Percentiles rank a stretch among this genome's conserved stretches.
These are phyloP conservation scores for Akanthomyces muscarius DNA, from an alignment of 2,329 filamentous ascomycete species.

Conservation along the genomic window DNA sequence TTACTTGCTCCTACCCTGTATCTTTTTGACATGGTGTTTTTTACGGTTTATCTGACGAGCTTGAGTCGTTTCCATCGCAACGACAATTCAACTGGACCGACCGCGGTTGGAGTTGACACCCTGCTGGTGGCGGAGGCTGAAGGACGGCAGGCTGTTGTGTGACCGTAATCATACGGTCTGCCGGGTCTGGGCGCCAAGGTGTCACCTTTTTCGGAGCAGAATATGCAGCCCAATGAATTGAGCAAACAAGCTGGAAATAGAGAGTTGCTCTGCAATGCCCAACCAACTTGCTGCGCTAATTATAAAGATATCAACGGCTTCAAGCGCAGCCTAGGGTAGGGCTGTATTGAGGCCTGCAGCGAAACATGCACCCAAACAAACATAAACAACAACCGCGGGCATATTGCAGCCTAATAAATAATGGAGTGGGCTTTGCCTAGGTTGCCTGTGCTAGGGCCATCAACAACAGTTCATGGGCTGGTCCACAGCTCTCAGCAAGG, in stretches of 20 bases:
- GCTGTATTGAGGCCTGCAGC: not conserved
- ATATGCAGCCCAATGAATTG: not conserved
- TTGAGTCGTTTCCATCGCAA: not conserved
- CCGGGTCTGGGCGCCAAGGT: constrained; percentile 3
- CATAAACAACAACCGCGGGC: not conserved
- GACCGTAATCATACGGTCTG: not conserved
- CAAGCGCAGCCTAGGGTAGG: not conserved
- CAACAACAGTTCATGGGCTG: not conserved
- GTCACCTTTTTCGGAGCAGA: not conserved
- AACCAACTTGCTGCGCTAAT: not conserved
- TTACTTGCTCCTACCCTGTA: too few relatives aligned
- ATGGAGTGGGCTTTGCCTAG: too few relatives aligned
- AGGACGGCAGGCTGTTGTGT: not conserved
- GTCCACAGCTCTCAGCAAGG: not conserved
- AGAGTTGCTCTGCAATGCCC: too few relatives aligned
- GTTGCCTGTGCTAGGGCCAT: too few relatives aligned
- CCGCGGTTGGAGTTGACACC: not conserved
- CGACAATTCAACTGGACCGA: not conserved
- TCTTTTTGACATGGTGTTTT: too few relatives aligned
- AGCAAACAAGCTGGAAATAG: too few relatives aligned
- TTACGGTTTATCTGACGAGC: too few relatives aligned
- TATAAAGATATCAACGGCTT: not conserved
- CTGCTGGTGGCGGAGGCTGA: not conserved
- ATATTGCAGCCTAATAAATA: not conserved
- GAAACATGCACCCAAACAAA: not conserved